Base-by-base conservation (phyloP, 1,139 yeast species). In the Diutina siamensis region DNA sequence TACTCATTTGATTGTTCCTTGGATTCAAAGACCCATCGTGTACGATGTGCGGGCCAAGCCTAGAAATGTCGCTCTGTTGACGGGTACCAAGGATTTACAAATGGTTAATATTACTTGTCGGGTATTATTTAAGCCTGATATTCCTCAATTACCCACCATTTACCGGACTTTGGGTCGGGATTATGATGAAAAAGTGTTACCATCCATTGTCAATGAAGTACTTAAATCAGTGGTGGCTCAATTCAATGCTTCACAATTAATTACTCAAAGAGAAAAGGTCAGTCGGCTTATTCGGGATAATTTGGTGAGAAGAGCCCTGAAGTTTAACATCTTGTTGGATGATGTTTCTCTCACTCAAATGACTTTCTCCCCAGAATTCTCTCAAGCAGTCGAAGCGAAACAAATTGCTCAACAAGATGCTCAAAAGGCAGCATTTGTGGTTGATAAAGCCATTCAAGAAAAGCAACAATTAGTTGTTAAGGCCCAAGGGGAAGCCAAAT, bases 331-430 rank as follows among this genome's bases (percentile, higher is more conserved):
- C 53, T 64, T 78, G 53, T 74, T 92, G 57, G 99, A 92, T 63
- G 98, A 92, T 65, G 98, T 94, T 44, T 92, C 98, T 5, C 76
- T 89, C 60, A 92, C 97, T 2, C 85, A 71, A 58, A 94, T 92
- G 97, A 86, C 97, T 1, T 92, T 92, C 64, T 85, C 95, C 3
- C 99, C 99, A 22, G 98, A 92, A 65, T 92, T 92, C 65, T 89
- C 97, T 47, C 81, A 83, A 44, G 98, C 99, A 2, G 99, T 92
- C 46, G 99, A 92, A 68, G 95, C 97, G 49, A 92, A 92, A 68
- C 98, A 92, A 69, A 92, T 92, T 64, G 98, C 99, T 33, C 98
- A 94, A 67, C 99, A 92, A 70, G 98, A 92, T 63, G 97, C 98
- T 27, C 97, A 92, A 68, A 80, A 95, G 63, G 97, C 98, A 13